Evolutionary conservation across 164 flowering plant species (phyloP).

Genomic region (Macadamia integrifolia): DNA sequence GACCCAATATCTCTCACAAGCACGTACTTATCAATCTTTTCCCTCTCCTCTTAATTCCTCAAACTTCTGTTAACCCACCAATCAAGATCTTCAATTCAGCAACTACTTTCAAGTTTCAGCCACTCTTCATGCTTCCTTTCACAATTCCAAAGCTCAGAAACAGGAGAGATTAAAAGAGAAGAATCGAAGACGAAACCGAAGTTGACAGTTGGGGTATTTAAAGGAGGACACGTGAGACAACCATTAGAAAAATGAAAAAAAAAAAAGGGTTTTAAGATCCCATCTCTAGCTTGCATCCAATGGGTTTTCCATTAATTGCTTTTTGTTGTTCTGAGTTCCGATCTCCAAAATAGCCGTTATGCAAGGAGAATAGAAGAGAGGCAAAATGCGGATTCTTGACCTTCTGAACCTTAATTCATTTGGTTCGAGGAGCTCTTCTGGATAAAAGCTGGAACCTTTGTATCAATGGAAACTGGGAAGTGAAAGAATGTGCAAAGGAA

Average conservation of each 20-base stretch:
- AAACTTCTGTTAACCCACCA: not conserved
- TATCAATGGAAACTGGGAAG: not conserved
- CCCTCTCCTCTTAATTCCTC: not conserved
- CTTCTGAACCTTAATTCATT: not conserved
- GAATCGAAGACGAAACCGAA: not conserved
- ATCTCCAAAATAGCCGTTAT: constrained; percentile 18
- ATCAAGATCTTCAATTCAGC: not conserved
- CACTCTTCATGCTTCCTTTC: not conserved
- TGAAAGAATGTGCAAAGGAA: not conserved
- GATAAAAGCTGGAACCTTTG: not conserved
- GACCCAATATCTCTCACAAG: constrained; percentile 61
- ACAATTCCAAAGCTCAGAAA: too few species aligned
- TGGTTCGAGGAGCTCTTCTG: not conserved
- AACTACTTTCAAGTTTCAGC: not conserved
- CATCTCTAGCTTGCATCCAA: constrained; percentile 3
- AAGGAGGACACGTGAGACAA: constrained; percentile 4
- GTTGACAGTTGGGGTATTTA: constrained; percentile 1
- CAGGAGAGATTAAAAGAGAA: not conserved
- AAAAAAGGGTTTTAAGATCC: not conserved
- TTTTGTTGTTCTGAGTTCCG: not conserved
- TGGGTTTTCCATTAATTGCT: not conserved
- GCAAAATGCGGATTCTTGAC: not conserved
- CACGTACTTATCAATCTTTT: constrained; percentile 62
- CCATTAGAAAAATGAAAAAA: not conserved
- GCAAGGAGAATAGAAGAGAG: not conserved